Conservation (phyloP, 2,329 filamentous ascomycete genomes). For the Claviceps pusilla region DNA sequence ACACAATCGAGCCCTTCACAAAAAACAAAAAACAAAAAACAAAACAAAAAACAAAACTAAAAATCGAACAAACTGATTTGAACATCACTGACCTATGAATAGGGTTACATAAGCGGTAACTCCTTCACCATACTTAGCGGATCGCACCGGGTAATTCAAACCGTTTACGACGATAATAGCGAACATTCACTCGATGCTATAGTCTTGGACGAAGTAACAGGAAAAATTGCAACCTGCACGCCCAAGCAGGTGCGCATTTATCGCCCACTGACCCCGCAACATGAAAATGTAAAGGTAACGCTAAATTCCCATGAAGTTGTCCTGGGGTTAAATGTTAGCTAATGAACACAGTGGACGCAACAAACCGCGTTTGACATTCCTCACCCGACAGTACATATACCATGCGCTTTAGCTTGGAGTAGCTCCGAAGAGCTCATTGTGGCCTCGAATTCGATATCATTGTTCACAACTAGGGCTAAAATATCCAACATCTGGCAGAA, state of each 20-base stretch:
- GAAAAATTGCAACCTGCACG: conserved; percentile 70
- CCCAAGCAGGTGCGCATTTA: conserved; percentile 58
- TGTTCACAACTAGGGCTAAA: conserved; percentile 43
- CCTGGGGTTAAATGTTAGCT: conserved; percentile 5
- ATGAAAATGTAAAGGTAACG: conserved; percentile 57
- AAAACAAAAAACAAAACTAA: not conserved
- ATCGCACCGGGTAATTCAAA: conserved; percentile 65
- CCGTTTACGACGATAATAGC: conserved; percentile 69
- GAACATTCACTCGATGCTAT: conserved; percentile 55
- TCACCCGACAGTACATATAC: conserved; percentile 18
- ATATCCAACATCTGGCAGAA: conserved; percentile 57
- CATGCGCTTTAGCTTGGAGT: conserved; percentile 64
- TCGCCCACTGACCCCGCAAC: conserved; percentile 53
- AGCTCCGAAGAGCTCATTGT: conserved; percentile 70
- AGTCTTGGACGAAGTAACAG: conserved; percentile 64
- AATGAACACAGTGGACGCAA: conserved; percentile 40
- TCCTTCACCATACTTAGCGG: conserved; percentile 71
- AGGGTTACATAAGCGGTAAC: conserved; percentile 84
- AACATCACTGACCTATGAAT: conserved; percentile 2
- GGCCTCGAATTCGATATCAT: conserved; percentile 51
- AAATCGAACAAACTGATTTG: not conserved
- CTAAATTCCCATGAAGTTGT: not conserved
- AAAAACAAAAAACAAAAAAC: not conserved
- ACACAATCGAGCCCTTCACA: not conserved
- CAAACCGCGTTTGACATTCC: conserved; percentile 44